These are phyloP conservation scores for Glycine latifolia DNA, from an alignment of 306 rosid genomes.

Conservation along the genomic window DNA sequence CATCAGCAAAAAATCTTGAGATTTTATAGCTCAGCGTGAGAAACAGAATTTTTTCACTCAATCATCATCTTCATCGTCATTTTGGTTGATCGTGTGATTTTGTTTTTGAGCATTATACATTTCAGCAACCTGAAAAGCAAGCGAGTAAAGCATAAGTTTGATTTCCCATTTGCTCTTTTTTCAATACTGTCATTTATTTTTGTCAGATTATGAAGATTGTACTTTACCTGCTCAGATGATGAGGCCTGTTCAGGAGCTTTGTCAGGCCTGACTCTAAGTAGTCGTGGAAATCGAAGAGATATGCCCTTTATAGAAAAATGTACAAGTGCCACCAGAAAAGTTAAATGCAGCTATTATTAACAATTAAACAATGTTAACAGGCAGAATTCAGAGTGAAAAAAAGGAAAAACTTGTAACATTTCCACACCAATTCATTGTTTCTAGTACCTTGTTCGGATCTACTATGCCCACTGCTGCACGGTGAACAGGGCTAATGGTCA, in stretches of 20 bases:
- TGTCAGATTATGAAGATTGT: no score
- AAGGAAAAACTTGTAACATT: neutral
- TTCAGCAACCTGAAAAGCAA: slow-evolving; percentile 78
- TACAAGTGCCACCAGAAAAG: slow-evolving; percentile 34
- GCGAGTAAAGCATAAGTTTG: slow-evolving; percentile 2
- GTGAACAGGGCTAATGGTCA: slow-evolving; percentile 93
- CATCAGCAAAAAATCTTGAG: no score
- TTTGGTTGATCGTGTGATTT: slow-evolving; percentile 62
- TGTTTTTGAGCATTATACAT: slow-evolving; percentile 82
- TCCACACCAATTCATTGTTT: slow-evolving; percentile 22
- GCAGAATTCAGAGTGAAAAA: neutral
- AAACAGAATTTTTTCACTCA: no score
- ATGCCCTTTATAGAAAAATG: slow-evolving; percentile 65
- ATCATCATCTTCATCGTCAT: slow-evolving; percentile 65
- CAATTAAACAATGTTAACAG: slow-evolving; percentile 32
- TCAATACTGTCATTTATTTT: neutral
- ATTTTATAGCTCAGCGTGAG: no score
- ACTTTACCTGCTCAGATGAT: slow-evolving; percentile 70
- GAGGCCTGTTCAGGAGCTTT: slow-evolving; percentile 87
- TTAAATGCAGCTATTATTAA: slow-evolving; percentile 27
- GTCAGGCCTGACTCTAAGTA: slow-evolving; percentile 80
- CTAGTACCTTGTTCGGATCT: slow-evolving; percentile 81
- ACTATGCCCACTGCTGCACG: slow-evolving; percentile 89
- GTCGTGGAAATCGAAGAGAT: slow-evolving; percentile 93
- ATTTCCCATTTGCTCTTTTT: slow-evolving; percentile 11